phyloP scores from a whole-genome alignment of 2,329 filamentous ascomycete genomes.

The Penicillium oxalicum region DNA sequence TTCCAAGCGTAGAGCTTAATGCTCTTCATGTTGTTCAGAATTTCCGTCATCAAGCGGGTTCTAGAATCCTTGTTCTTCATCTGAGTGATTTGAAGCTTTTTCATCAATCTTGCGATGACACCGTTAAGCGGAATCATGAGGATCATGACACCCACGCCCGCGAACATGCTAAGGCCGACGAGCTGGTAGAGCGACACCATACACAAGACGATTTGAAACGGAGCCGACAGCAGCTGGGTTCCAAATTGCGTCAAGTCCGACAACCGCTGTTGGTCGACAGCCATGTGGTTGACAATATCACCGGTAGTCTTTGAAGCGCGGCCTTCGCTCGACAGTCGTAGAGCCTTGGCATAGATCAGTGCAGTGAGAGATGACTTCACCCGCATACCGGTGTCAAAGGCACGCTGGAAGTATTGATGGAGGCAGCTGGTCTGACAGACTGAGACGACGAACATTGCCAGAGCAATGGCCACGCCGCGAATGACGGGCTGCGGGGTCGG shows the following conservation, averaged over 20 bases:
- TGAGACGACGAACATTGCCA: slow-evolving; percentile 88
- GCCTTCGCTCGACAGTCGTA: slow-evolving; percentile 88
- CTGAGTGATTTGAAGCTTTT: slow-evolving; percentile 86
- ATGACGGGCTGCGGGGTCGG: slow-evolving; percentile 67
- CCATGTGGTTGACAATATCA: slow-evolving; percentile 99
- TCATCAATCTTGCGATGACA: slow-evolving; percentile 86
- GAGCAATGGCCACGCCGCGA: slow-evolving; percentile 76
- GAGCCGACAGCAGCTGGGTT: slow-evolving; percentile 92
- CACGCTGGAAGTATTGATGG: slow-evolving; percentile 94
- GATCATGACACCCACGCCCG: slow-evolving; percentile 90
- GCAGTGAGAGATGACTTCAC: slow-evolving; percentile 88
- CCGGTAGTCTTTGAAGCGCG: slow-evolving; percentile 83
- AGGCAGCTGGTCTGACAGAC: slow-evolving; percentile 81
- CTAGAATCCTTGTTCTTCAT: slow-evolving; percentile 99
- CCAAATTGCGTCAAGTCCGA: slow-evolving; percentile 94
- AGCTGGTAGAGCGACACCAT: slow-evolving; percentile 94
- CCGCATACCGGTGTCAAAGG: slow-evolving; percentile 94
- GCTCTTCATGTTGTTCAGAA: slow-evolving; percentile 99
- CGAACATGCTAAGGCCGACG: slow-evolving; percentile 92
- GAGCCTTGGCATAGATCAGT: slow-evolving; percentile 85
- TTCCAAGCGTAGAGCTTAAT: slow-evolving; percentile 99
- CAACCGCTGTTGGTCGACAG: slow-evolving; percentile 90
- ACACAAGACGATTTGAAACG: slow-evolving; percentile 92
- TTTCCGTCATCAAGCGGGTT: slow-evolving; percentile 91
- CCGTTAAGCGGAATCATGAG: slow-evolving; percentile 97